Evolutionary conservation across 2,329 filamentous ascomycete genomes (phyloP).

Genomic region (Waltergamsia citrina): DNA sequence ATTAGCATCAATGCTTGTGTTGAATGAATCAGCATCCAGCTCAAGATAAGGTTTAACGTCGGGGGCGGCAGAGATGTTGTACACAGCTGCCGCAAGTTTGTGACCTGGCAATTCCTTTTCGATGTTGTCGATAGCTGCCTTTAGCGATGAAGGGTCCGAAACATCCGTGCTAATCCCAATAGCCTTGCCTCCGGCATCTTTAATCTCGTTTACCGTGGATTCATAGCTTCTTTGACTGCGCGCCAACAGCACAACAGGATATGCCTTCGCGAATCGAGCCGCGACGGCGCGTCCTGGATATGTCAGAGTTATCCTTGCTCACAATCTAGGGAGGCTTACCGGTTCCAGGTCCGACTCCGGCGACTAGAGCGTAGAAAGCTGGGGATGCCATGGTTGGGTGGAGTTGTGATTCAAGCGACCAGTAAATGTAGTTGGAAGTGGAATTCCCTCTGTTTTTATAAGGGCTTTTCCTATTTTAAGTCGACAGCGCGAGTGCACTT

Average conservation of each 20-base stretch:
- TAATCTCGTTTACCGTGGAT: slow-evolving; percentile 60
- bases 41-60: slow-evolving; percentile 50
- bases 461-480: too few relatives aligned
- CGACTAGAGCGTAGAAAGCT: slow-evolving; percentile 57
- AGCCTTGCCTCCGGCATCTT: slow-evolving; percentile 55
- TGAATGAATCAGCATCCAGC: slow-evolving; percentile 37
- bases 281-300: slow-evolving; percentile 41
- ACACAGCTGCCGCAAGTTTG: slow-evolving; percentile 56
- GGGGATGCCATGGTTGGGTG: too few relatives aligned
- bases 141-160: slow-evolving; percentile 34
- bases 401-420: too few relatives aligned
- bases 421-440: too few relatives aligned
- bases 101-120: slow-evolving; percentile 42
- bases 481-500: too few relatives aligned
- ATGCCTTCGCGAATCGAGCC: slow-evolving; percentile 50
- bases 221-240: slow-evolving; percentile 57
- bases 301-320: too few relatives aligned
- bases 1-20: slow-evolving; percentile 32
- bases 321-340: too few relatives aligned
- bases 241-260: slow-evolving; percentile 68
- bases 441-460: too few relatives aligned
- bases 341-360: slow-evolving; percentile 65
- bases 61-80: slow-evolving; percentile 52
- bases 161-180: slow-evolving; percentile 53
- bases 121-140: slow-evolving; percentile 52